Conservation (phyloP, 2,329 filamentous ascomycete genomes). For the Sarocladium brachiariae region DNA sequence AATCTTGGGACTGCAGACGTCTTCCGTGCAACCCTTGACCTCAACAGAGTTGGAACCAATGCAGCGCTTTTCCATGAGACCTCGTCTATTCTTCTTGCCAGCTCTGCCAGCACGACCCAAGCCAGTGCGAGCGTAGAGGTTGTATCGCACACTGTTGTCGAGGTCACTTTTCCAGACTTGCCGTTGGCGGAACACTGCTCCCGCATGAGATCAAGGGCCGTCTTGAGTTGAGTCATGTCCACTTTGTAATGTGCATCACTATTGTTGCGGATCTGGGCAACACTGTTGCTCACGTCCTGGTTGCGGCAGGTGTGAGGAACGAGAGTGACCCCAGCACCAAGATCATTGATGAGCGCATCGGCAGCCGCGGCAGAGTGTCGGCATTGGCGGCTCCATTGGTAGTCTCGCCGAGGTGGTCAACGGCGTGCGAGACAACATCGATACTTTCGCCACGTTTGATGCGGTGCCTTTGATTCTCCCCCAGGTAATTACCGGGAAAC, state of each 20-base stretch:
- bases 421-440: neutral
- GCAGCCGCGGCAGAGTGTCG: neutral
- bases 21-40: neutral
- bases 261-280: constrained; percentile 1
- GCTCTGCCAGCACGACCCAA: neutral
- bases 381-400: neutral
- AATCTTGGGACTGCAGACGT: neutral
- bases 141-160: neutral
- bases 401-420: neutral
- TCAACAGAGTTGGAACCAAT: neutral
- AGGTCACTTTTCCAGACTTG: constrained; percentile 5
- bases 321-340: neutral
- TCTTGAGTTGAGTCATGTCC: neutral
- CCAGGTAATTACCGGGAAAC: neutral
- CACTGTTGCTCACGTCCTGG: neutral
- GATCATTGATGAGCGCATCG: neutral
- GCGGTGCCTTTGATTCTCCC: neutral
- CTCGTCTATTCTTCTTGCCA: neutral
- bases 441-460: neutral
- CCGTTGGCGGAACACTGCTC: neutral
- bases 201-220: neutral
- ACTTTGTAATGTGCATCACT: neutral
- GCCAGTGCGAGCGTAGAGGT: neutral
- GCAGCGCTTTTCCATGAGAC: constrained; percentile 1
- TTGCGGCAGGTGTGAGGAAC: neutral